Conservation (phyloP, 2,329 filamentous ascomycete genomes). For the Aspergillus phoenicis region DNA sequence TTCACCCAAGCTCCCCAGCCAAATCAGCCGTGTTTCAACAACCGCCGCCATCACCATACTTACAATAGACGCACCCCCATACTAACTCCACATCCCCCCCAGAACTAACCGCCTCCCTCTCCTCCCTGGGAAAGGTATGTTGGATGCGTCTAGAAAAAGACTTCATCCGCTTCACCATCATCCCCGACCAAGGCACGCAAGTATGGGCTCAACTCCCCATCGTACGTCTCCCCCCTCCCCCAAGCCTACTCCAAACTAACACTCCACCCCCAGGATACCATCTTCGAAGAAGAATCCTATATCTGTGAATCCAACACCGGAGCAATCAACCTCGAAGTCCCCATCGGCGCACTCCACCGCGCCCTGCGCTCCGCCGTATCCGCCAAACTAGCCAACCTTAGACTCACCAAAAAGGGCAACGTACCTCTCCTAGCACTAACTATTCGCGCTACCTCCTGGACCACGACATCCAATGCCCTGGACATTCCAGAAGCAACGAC, state of each 20-base stretch:
- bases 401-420: slow-evolving; percentile 89
- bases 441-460: slow-evolving; percentile 66
- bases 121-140: slow-evolving; percentile 75
- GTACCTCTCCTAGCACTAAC: slow-evolving; percentile 86
- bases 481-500: slow-evolving; percentile 43
- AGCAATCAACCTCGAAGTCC: slow-evolving; percentile 94
- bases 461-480: slow-evolving; percentile 56
- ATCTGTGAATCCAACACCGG: slow-evolving; percentile 87
- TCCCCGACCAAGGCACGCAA: slow-evolving; percentile 91
- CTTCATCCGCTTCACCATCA: slow-evolving; percentile 88
- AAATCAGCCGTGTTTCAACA: not conserved
- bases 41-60: slow-evolving; percentile 14
- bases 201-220: slow-evolving; percentile 79
- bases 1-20: not conserved
- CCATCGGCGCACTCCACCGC: slow-evolving; percentile 81
- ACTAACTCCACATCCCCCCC: slow-evolving; percentile 14
- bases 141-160: slow-evolving; percentile 90
- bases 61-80: slow-evolving; percentile 15
- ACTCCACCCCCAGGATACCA: slow-evolving; percentile 62
- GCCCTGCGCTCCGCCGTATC: slow-evolving; percentile 88
- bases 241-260: not conserved
- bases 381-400: slow-evolving; percentile 78
- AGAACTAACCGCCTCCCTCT: slow-evolving; percentile 66
- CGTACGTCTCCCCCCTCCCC: slow-evolving; percentile 31
- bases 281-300: slow-evolving; percentile 78